Conservation (phyloP, 176 grass and related monocot species). For the Oryza officinalis region DNA sequence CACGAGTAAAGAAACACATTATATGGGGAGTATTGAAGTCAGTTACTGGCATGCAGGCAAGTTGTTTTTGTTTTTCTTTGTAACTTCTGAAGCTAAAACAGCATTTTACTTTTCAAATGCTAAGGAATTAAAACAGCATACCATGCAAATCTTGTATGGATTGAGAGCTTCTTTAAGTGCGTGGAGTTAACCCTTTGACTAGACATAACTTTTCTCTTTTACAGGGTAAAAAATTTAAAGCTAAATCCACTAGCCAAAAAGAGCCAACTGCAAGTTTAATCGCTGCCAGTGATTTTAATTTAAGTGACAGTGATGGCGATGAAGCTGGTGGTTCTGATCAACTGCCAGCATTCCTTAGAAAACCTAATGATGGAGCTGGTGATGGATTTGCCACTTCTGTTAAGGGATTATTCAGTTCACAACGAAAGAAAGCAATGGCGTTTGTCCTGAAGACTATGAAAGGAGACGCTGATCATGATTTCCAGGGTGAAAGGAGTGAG, state of each 20-base stretch:
- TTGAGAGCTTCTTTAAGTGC: neutral
- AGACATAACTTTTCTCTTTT: slow-evolving; percentile 29
- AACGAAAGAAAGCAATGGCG: slow-evolving; percentile 76
- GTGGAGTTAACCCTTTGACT: slow-evolving; percentile 32
- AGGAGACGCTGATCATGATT: slow-evolving; percentile 72
- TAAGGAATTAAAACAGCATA: slow-evolving; percentile 25
- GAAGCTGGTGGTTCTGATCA: slow-evolving; percentile 66
- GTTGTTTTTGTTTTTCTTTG: slow-evolving; percentile 31
- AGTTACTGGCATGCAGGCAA: slow-evolving; percentile 95
- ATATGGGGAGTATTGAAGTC: slow-evolving; percentile 96
- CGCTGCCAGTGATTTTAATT: slow-evolving; percentile 54
- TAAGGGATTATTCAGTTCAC: slow-evolving; percentile 88
- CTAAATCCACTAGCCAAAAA: slow-evolving; percentile 67
- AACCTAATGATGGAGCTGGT: slow-evolving; percentile 86
- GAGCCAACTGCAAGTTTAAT: slow-evolving; percentile 52
- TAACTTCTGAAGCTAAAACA: slow-evolving; percentile 9
- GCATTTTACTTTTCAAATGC: slow-evolving; percentile 15
- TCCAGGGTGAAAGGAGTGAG: slow-evolving; percentile 85
- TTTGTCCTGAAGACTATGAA: slow-evolving; percentile 94
- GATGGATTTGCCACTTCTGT: slow-evolving; percentile 92
- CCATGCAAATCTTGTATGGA: slow-evolving; percentile 22
- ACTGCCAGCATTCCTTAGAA: slow-evolving; percentile 63
- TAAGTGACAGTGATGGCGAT: slow-evolving; percentile 83
- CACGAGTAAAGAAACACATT: slow-evolving; percentile 94
- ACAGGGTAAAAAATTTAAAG: slow-evolving; percentile 98